Conservation (phyloP, 306 rosid species). For the Benincasa hispida region DNA sequence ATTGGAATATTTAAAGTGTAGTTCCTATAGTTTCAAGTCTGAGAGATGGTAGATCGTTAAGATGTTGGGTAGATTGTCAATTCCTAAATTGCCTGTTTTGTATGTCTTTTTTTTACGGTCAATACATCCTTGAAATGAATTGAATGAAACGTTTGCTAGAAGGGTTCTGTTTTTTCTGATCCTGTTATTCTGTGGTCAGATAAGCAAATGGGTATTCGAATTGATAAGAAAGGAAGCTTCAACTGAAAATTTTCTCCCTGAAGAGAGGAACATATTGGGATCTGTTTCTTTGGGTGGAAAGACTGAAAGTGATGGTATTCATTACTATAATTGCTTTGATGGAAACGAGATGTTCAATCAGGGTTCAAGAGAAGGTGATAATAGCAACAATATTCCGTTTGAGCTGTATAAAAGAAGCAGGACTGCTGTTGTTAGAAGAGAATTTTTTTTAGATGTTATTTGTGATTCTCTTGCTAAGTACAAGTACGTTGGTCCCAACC, state of each 20-base stretch:
- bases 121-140: background rate
- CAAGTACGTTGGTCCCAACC: conserved; percentile 87
- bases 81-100: background rate
- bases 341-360: conserved; percentile 23
- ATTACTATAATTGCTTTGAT: conserved; percentile 1
- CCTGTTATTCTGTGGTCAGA: conserved; percentile 40
- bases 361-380: conserved; percentile 23
- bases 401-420: conserved; percentile 76
- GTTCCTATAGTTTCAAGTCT: background rate
- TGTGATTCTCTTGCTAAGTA: conserved; percentile 77
- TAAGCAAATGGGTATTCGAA: conserved; percentile 73
- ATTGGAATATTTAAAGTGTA: background rate
- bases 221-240: conserved; percentile 32
- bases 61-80: background rate
- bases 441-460: conserved; percentile 51
- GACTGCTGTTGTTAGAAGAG: conserved; percentile 48
- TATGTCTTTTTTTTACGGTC: background rate
- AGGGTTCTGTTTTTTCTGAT: background rate
- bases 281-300: conserved; percentile 15
- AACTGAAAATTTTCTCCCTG: conserved; percentile 29
- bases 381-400: conserved; percentile 40
- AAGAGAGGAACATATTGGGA: conserved; percentile 20
- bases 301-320: conserved; percentile 14
- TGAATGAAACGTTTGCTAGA: background rate
- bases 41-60: no score